Conservation (phyloP, 192 early-diverging fungal species). For the Allomyces arbusculus region DNA sequence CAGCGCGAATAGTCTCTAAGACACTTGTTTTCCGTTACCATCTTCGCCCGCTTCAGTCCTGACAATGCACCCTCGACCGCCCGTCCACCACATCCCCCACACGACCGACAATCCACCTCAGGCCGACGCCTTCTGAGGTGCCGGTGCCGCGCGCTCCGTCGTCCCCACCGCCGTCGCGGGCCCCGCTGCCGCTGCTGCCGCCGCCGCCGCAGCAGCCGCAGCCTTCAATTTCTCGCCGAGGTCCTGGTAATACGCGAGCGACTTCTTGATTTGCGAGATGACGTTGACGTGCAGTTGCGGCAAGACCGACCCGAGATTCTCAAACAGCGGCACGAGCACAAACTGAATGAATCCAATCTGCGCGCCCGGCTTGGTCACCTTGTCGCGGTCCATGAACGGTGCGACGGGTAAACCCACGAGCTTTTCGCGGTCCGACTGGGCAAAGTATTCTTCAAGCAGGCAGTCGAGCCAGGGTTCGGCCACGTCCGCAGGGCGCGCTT, state of each 20-base stretch:
- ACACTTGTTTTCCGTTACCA: too few species aligned
- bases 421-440: slow-evolving; percentile 26
- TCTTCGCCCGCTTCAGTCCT: too few species aligned
- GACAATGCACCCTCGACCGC: too few species aligned
- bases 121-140: too few species aligned
- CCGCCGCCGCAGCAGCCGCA: background rate
- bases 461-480: slow-evolving; percentile 28
- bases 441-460: slow-evolving; percentile 28
- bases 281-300: slow-evolving; percentile 19
- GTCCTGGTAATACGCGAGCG: slow-evolving; percentile 24
- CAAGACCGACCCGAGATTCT: slow-evolving; percentile 17
- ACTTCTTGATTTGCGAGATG: slow-evolving; percentile 17
- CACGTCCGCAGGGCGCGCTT: slow-evolving; percentile 25
- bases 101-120: too few species aligned
- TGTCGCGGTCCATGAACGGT: slow-evolving; percentile 32
- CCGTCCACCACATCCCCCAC: too few species aligned
- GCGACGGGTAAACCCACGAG: slow-evolving; percentile 21
- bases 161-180: too few species aligned
- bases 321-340: slow-evolving; percentile 31
- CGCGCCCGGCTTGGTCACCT: slow-evolving; percentile 26
- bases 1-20: too few species aligned
- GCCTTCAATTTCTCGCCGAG: slow-evolving; percentile 6
- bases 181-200: background rate
- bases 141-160: too few species aligned
- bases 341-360: slow-evolving; percentile 26